Evolutionary conservation across 179 eudicot genomes (phyloP), one percentile per base, ranked within the genome.

Genomic region (Kewa caespitosa): DNA sequence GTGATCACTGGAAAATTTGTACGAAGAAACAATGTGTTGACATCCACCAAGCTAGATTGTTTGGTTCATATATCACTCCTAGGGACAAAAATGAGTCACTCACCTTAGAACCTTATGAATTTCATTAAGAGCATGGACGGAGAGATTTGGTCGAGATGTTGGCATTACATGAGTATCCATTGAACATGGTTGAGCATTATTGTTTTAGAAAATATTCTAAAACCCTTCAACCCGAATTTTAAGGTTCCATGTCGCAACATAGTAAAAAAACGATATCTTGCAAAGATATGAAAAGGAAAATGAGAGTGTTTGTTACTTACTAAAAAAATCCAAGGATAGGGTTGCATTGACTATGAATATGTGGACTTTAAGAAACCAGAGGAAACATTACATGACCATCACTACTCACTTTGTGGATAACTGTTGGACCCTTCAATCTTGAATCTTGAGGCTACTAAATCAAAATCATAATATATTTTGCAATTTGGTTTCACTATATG

Each of bases 341-440:
- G 67, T 77, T 73, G 72, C 78, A 1, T 18, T 81, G 2, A 72
- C 71, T 2, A 81, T 72, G 4, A 75, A 81, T 28, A 80, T 81
- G 80, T 76, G 74, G 80, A 81, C 72, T 8, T 1, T 61, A 17
- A 15, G 37, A 28, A 67, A 76, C 22, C 78, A 77, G 61, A 57
- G 20, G n/a, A 81, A 67, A 32, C 61, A 78, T 1, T 77, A 73
- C 27, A 69, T 81, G 77, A 72, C 37, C 2, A 48, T 76, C 20
- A 67, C 52, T 11, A 30, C 41, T 0, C 84, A 78, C 39, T 73
- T 61, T 34, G 61, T 73, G 38, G 72, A 81, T 43, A 59, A 77
- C n/a, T 2, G 48, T 28, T 60, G 80, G 79, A 80, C 39, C 31
- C 46, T 74, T 6, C 36, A 74, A 50, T 48, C 60, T 32, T 46